These are phyloP conservation scores for Lachnellula cervina DNA, from an alignment of 2,329 filamentous ascomycete genomes.

Conservation along the genomic window DNA sequence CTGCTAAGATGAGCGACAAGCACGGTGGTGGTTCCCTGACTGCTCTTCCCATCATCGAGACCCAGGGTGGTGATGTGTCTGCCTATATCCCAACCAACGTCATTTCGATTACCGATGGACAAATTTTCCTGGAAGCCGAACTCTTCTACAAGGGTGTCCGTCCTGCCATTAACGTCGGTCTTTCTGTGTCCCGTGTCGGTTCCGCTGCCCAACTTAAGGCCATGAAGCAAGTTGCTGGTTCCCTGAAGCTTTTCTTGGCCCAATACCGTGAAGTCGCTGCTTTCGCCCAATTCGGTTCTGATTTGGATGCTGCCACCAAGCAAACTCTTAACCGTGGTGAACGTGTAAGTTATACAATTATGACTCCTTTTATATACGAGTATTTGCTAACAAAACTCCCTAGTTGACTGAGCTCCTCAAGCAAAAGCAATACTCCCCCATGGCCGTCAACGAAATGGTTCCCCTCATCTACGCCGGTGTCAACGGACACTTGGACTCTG, in stretches of 20 bases:
- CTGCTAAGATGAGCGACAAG: conserved; percentile 97
- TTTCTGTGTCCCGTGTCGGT: conserved; percentile 99
- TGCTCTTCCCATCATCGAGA: conserved; percentile 96
- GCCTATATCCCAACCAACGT: conserved; percentile 99
- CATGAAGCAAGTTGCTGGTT: conserved; percentile 99
- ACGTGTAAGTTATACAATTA: conserved; percentile 60
- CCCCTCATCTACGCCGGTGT: conserved; percentile 99
- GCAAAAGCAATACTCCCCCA: conserved; percentile 99
- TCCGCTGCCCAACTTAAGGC: conserved; percentile 99
- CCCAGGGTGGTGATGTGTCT: conserved; percentile 99
- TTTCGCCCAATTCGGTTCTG: conserved; percentile 99
- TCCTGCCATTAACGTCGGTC: conserved; percentile 99
- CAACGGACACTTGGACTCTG: conserved; percentile 85
- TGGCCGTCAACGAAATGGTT: conserved; percentile 99
- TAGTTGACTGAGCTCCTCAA: conserved; percentile 93
- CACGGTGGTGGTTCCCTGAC: conserved; percentile 94
- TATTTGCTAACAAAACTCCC: conserved; percentile 22
- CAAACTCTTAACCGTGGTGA: conserved; percentile 98
- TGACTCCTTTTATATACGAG: conserved; percentile 6
- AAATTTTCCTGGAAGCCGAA: conserved; percentile 99
- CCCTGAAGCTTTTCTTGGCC: conserved; percentile 99
- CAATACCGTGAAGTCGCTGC: conserved; percentile 99
- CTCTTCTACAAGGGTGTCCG: conserved; percentile 99
- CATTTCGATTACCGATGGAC: conserved; percentile 99
- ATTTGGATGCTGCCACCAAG: conserved; percentile 98